Percentiles rank a stretch among this genome's conserved stretches.
These are phyloP conservation scores for Endogone sp. DNA, from an alignment of 192 early-diverging fungal species.

Conservation along the genomic window DNA sequence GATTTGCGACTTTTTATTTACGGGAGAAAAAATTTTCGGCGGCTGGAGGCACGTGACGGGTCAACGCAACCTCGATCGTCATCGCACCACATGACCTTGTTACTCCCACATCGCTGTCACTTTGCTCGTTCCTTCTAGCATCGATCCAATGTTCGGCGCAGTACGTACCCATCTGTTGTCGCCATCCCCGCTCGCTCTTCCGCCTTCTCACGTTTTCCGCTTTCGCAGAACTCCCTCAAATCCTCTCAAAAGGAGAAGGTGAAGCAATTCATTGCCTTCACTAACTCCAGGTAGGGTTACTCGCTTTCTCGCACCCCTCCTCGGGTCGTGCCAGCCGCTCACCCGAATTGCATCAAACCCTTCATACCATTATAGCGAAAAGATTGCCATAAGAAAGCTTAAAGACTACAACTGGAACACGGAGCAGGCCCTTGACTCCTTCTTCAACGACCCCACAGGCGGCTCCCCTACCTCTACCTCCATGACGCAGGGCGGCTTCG, in stretches of 20 bases:
- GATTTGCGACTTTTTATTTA: neutral
- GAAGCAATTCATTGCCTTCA: constrained; percentile 40
- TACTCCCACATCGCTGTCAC: too few relatives aligned
- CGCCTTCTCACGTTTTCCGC: too few relatives aligned
- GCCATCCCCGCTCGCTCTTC: too few relatives aligned
- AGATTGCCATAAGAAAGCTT: constrained; percentile 45
- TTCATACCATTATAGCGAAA: constrained; percentile 41
- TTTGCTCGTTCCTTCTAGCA: too few relatives aligned
- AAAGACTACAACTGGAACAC: constrained; percentile 64
- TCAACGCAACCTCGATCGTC: too few relatives aligned
- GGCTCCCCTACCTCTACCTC: neutral
- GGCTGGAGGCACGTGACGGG: too few relatives aligned
- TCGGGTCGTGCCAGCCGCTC: constrained; percentile 5
- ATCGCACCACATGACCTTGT: too few relatives aligned
- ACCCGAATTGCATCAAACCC: constrained; percentile 8
- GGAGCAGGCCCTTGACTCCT: constrained; percentile 59
- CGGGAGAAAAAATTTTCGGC: constrained; percentile 14
- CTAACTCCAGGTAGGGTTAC: constrained; percentile 31
- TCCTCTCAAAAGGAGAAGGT: constrained; percentile 37
- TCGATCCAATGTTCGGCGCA: too few relatives aligned
- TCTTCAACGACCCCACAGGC: constrained; percentile 27
- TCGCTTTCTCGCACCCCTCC: neutral
- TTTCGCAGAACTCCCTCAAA: constrained; percentile 18
- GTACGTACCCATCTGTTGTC: too few relatives aligned
- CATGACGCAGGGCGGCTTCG: constrained; percentile 6